Base-by-base conservation (phyloP, 2,329 filamentous ascomycete genomes). In the Tolypocladium pustulatum region DNA sequence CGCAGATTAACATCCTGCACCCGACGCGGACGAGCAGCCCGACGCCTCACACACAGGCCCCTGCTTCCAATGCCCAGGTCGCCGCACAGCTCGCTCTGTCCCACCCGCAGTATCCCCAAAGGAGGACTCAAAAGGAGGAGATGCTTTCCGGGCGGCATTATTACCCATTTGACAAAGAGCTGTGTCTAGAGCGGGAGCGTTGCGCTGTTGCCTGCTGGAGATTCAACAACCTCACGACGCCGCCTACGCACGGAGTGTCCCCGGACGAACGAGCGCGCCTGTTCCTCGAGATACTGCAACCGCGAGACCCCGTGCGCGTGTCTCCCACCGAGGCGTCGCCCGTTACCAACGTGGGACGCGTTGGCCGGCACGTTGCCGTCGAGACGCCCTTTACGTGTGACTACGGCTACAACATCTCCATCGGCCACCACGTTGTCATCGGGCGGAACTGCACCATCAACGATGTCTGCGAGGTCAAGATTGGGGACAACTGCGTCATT, bases 401-500 rank as follows among this genome's bases (percentile, higher is more conserved):
- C 67, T 97, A 97, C 68, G 94, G 94, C 0, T 97, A 96, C 75
- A 97, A 99, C 71, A 88, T 97, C 66, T 82, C 83, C 54, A 89
- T 99, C 64, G 92, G 90, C 15, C 87, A 92, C 65, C 87, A 94
- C 63, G 90, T 95, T 3, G 83, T 87, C 58, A 89, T 99, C 64
- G 90, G 88, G 22, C 83, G 89, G 58, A 89, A 90, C 67, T 97
- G 92, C 72, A 87, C 86, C 32, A 87, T 97, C 68, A 84, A 92
- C 58, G 94, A 99, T 70, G 87, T 91, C n/a, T 89, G 87, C 69
- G 81, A 86, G 62, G 88, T 97, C 61, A 85, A 79, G 54, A 91
- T 97, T 66, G 92, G 92, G 3, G 84, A 90, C 61, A 84, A 89
- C 60, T 85, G 84, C 56, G 82, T 88, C 68, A 87, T 92, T 63